A percentile compares a stretch with the other conserved stretches of the same genome.
These are phyloP conservation scores for Tuber microsphaerosporum DNA, from an alignment of 495 filamentous ascomycete species.

Conservation along the genomic window DNA sequence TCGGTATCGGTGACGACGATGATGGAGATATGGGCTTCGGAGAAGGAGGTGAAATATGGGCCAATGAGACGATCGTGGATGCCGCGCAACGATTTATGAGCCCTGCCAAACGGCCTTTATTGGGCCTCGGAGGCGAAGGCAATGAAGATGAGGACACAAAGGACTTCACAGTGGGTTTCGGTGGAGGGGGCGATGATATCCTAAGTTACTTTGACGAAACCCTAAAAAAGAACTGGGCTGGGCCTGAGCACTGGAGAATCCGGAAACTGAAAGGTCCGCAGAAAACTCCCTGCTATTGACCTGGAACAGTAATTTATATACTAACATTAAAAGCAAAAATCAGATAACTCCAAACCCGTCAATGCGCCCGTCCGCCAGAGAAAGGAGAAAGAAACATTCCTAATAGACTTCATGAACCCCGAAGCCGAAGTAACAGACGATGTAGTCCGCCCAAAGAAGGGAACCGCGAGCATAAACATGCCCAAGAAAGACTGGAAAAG, in stretches of 20 bases:
- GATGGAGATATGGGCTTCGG: conserved; percentile 57
- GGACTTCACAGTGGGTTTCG: conserved; percentile 53
- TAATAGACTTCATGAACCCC: conserved; percentile 77
- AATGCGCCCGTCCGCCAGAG: conserved; percentile 42
- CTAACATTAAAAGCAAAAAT: conserved; percentile 53
- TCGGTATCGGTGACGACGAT: conserved; percentile 25
- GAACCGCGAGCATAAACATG: conserved; percentile 71
- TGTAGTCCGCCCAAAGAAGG: conserved; percentile 75
- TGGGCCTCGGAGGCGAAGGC: conserved; percentile 49
- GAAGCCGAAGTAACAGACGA: conserved; percentile 62
- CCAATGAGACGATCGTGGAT: conserved; percentile 55
- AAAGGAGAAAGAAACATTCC: conserved; percentile 94
- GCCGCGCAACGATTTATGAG: conserved; percentile 44
- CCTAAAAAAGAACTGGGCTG: conserved; percentile 94
- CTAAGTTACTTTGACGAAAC: conserved; percentile 95
- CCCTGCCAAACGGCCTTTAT: conserved; percentile 30
- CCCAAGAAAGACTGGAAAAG: conserved; percentile 93
- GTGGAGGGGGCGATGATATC: conserved; percentile 76
- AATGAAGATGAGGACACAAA: conserved; percentile 59
- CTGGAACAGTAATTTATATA: conserved; percentile 44
- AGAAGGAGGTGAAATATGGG: conserved; percentile 65
- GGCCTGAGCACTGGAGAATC: conserved; percentile 97
- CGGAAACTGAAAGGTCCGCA: conserved; percentile 63
- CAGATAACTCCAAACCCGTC: conserved; percentile 48
- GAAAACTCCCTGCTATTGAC: not conserved